These are phyloP conservation scores for Cephaloascus fragrans DNA, from an alignment of 805 yeast species.

Conservation along the genomic window DNA sequence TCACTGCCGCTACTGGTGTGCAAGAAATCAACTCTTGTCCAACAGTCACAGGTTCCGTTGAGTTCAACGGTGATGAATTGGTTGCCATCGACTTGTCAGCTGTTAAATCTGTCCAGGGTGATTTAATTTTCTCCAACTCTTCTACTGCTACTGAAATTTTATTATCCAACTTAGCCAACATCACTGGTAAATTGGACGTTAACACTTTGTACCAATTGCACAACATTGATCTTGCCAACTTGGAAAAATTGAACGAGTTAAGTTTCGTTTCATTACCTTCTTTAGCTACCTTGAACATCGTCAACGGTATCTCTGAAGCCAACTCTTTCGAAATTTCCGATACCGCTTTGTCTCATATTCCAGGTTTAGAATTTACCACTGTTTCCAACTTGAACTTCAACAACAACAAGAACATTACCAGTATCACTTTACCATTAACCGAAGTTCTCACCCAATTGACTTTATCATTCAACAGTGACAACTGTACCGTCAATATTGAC, in stretches of 20 bases:
- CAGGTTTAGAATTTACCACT: constrained; percentile 16
- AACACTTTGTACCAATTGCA: constrained; percentile 28
- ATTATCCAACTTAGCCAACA: constrained; percentile 17
- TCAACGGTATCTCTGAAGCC: constrained; percentile 24
- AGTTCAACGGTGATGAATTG: constrained; percentile 23
- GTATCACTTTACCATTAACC: constrained; percentile 22
- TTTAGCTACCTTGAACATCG: constrained; percentile 24
- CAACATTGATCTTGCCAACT: constrained; percentile 21
- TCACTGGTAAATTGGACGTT: constrained; percentile 24
- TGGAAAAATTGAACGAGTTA: constrained; percentile 19
- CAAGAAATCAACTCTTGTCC: constrained; percentile 24
- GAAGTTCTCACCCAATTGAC: constrained; percentile 23
- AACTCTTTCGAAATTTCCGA: constrained; percentile 24
- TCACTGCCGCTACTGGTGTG: constrained; percentile 27
- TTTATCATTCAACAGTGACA: constrained; percentile 29
- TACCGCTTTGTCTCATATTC: constrained; percentile 27
- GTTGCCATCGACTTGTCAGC: constrained; percentile 17
- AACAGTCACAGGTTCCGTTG: constrained; percentile 29
- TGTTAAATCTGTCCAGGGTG: constrained; percentile 19
- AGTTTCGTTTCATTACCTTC: constrained; percentile 30
- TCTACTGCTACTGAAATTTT: constrained; percentile 23
- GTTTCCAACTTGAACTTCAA: constrained; percentile 26
- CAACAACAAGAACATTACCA: constrained; percentile 32
- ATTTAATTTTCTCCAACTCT: constrained; percentile 25
- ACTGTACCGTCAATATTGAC: constrained; percentile 21